These are phyloP conservation scores for Morella rubra DNA, from an alignment of 306 rosid species.

Conservation along the genomic window DNA sequence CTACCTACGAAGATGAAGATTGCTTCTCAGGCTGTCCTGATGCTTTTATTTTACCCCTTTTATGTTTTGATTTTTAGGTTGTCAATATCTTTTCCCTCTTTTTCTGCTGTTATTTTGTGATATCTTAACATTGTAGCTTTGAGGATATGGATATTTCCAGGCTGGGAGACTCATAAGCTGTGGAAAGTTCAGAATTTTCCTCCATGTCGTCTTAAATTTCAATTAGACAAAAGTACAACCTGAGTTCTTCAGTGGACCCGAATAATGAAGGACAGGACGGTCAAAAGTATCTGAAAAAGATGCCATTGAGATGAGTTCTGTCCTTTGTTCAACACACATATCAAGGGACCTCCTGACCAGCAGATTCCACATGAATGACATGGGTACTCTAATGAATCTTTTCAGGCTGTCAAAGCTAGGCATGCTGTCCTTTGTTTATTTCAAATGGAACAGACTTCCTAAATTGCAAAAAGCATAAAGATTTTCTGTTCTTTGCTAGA, in stretches of 20 bases:
- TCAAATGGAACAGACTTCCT: not conserved
- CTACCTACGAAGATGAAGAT: not conserved
- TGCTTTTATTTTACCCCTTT: not conserved
- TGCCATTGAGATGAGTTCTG: not conserved
- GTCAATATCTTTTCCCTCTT: not conserved
- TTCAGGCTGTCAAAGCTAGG: not conserved
- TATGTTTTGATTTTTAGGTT: not conserved
- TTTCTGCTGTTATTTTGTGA: not conserved
- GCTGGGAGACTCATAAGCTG: not conserved
- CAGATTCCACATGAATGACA: not conserved
- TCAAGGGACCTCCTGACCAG: not conserved
- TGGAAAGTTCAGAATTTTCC: not conserved
- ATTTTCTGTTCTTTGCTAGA: not conserved
- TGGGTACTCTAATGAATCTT: slow-evolving; percentile 4
- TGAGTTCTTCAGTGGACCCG: not conserved
- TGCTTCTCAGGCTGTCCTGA: not conserved
- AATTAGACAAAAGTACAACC: not conserved
- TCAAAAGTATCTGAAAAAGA: not conserved
- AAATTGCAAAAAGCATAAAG: not conserved
- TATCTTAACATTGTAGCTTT: not conserved
- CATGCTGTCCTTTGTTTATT: no score
- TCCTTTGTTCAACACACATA: not conserved
- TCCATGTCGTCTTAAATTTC: not conserved
- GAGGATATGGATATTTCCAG: not conserved
- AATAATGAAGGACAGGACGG: not conserved